Conservation (phyloP, 2,329 filamentous ascomycete species). For the Fusarium sp. region DNA sequence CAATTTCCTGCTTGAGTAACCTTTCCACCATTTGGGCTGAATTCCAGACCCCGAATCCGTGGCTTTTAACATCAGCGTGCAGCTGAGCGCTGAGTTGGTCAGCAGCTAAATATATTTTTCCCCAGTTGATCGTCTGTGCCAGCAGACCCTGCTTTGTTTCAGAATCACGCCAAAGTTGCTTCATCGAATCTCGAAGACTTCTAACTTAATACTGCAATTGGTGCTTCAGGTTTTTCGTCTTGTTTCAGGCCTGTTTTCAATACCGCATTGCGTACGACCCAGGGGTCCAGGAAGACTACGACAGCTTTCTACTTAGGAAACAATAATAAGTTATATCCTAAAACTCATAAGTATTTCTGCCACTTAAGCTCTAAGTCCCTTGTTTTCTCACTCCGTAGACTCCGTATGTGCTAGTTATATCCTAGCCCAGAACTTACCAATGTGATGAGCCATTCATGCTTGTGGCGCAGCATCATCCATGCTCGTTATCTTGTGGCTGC, state of each 20-base stretch:
- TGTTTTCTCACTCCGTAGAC: neutral
- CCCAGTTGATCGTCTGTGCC: slow-evolving; percentile 3
- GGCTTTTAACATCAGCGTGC: slow-evolving; percentile 23
- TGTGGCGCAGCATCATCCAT: slow-evolving; percentile 23
- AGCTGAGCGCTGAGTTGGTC: slow-evolving; percentile 4
- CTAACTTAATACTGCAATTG: neutral
- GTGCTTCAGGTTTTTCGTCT: slow-evolving; percentile 15
- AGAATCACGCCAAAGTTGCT: slow-evolving; percentile 17
- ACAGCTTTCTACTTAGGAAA: neutral
- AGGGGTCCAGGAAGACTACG: neutral
- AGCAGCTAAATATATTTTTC: neutral
- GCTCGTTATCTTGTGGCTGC: slow-evolving; percentile 17
- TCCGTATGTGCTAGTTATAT: neutral
- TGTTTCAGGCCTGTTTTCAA: slow-evolving; percentile 22
- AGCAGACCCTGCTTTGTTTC: slow-evolving; percentile 25
- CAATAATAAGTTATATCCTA: neutral
- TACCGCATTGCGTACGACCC: neutral
- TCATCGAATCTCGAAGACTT: slow-evolving; percentile 10
- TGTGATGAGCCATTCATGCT: slow-evolving; percentile 4
- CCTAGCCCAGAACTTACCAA: neutral
- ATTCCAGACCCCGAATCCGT: slow-evolving; percentile 7
- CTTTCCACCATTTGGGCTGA: slow-evolving; percentile 6
- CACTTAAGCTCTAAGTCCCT: neutral
- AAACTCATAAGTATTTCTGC: neutral
- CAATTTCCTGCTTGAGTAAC: slow-evolving; percentile 7